Base-by-base conservation (phyloP, 768 basidiomycete genomes). In the Phaffia australis region DNA sequence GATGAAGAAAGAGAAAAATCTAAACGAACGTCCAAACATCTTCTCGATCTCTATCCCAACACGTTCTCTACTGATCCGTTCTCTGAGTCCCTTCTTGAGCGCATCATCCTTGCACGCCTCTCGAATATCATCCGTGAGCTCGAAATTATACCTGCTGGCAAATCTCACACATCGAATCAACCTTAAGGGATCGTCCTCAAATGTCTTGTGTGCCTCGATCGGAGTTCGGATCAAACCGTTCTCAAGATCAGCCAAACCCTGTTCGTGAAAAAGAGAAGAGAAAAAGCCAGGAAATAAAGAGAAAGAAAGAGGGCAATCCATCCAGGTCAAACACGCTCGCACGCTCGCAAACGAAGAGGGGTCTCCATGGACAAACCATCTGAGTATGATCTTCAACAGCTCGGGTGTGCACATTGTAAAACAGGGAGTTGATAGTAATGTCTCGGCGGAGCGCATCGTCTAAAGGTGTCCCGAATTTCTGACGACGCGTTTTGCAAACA, bases 341-440 rank as follows among this genome's bases (percentile, higher is more conserved):
- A 5, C 35, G 35, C 35, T 42, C 35, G 11, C 11, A 42, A 11
- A 42, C 11, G 11, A 60, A 65, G 42, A 48, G 21, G 69, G 27
- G 65, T 49, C 63, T 49, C 25, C 11, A 11, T 5, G 30, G 32
- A 66, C 68, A 35, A 73, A 86, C 89, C 81, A 85, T 86, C 71
- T 80, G 82, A 1, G 91, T 94, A 72, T 82, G 82, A 74, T 99
- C 95, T 73, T 99, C 95, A 2, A 99, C 86, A 3, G 78, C 71
- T 18, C 84, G 82, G 0, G 86, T 85, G 72, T 95, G 91, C 1
- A 99, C 83, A 70, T 99, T 98, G 78, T 93, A 98, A 78, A 98
- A 98, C 8, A 99, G 79, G 0, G 94, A 80, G 73, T 99, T 99
- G 75, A 99, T 95, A 1, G 95, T 98, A 32, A 87, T 83, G 75